phyloP scores from a whole-genome alignment of 2,329 filamentous ascomycete species.

The Neurospora sp. region DNA sequence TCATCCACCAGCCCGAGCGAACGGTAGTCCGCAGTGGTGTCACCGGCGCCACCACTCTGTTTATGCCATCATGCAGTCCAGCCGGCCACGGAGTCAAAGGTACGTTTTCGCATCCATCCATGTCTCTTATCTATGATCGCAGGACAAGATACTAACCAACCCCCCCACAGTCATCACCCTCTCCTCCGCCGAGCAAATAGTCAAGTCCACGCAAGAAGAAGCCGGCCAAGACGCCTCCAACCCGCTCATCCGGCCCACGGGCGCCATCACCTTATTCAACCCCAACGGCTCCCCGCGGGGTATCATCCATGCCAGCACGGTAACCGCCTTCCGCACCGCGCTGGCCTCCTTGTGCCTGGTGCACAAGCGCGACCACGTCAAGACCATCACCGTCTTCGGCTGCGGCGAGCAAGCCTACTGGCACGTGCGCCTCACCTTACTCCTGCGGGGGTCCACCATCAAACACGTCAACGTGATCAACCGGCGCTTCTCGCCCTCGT shows the following conservation, averaged over 20 bases:
- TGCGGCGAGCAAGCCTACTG: slow-evolving; percentile 87
- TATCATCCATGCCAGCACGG: slow-evolving; percentile 60
- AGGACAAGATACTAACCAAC: not conserved
- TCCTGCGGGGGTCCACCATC: slow-evolving; percentile 61
- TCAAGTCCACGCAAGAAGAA: slow-evolving; percentile 12
- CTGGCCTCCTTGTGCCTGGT: slow-evolving; percentile 61
- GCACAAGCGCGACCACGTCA: slow-evolving; percentile 55
- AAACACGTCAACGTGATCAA: slow-evolving; percentile 78
- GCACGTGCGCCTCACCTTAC: slow-evolving; percentile 78
- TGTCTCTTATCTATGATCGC: not conserved
- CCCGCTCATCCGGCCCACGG: slow-evolving; percentile 42
- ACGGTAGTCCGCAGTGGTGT: slow-evolving; percentile 36
- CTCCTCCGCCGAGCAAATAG: slow-evolving; percentile 26
- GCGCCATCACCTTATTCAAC: slow-evolving; percentile 60
- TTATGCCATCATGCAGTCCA: slow-evolving; percentile 63
- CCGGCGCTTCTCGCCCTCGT: slow-evolving; percentile 53
- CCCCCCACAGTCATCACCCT: slow-evolving; percentile 50
- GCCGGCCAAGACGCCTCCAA: slow-evolving; percentile 18
- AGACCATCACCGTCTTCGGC: slow-evolving; percentile 78
- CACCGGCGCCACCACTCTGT: slow-evolving; percentile 53
- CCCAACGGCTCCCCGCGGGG: slow-evolving; percentile 53
- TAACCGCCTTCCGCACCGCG: slow-evolving; percentile 75
- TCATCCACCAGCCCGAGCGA: slow-evolving; percentile 47
- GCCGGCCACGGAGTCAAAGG: slow-evolving; percentile 60
- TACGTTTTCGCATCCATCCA: slow-evolving; percentile 15